Base-by-base conservation (phyloP, 176 grass and related monocot species). In the Phragmites australis region DNA sequence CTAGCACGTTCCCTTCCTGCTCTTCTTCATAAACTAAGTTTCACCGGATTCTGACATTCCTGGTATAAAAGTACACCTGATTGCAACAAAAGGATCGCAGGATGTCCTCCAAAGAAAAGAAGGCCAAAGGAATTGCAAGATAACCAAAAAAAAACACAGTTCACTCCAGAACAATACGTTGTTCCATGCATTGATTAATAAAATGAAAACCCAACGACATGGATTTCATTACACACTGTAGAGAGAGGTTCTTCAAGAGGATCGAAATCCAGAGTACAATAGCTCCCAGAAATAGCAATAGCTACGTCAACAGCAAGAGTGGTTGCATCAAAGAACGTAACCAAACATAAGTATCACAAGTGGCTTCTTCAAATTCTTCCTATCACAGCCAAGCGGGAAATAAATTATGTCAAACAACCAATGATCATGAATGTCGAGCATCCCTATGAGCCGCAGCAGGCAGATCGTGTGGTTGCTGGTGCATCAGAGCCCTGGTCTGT, bases 271-370 rank as follows among this genome's bases (percentile, higher is more conserved):
- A 89, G 56, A 61, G 57, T 86, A 81, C 82, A 89, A 59, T 68
- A 83, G 85, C 74, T 84, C 85, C 77, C 77, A 72, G 74, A 72
- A 86, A 87, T 83, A 75, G 84, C 89, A 83, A 84, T 71, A 87
- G 81, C 86, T 86, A 88, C 81, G 84, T 79, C 73, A 87, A 87
- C 77, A 77, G 80, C 74, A 89, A 87, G 87, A 56, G 86, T 92
- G 84, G 69, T 85, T 88, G 80, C 87, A 87, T 88, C 89, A 85
- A 94, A 92, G 81, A 94, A 94, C 77, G 84, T 74, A 92, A 92
- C 77, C 81, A 79, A 91, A 83, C 71, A 82, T 76, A 82, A 42
- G 80, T 74, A 84, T 81, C 75, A 77, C 83, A 96, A 67, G 68
- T 88, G 82, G 80, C 83, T 91, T 82, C 88, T 82, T 69, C 70